Base-by-base conservation (phyloP, 768 basidiomycete species). In the Mycena maculata region DNA sequence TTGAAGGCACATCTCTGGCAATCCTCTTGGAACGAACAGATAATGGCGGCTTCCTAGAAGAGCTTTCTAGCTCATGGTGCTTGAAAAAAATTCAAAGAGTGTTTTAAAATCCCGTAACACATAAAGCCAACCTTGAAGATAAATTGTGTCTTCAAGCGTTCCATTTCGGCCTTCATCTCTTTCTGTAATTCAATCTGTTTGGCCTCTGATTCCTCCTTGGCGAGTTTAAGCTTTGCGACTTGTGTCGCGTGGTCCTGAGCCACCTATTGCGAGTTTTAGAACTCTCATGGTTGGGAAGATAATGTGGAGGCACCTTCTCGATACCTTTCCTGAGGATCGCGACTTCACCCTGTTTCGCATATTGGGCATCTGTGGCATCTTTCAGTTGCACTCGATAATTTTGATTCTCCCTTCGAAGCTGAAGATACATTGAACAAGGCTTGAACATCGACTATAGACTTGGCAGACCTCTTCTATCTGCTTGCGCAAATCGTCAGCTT, bases 261-360 rank as follows among this genome's bases (percentile, higher is more conserved):
- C 56, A 81, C 84, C 91, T 92, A 62, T 23, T 65, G 30, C 33
- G 54, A 49, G 6, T 23, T 59, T 72, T 28, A 73, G 61, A 25
- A 62, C n/a, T 25, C 28, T 10, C 23, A 36, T 16, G 41, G 10
- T 36, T 45, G 25, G 8, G 44, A 62, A 25, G 30, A 42, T 12
- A 11, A 27, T 42, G 11, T 28, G 23, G 16, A 7, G 25, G 50
- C 69, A 90, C 92, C 84, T 90, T 90, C 70, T 92, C 89, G 12
- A 91, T 85, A n/a, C 77, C 85, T 69, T 86, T 87, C 69, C 92
- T 82, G 55, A 94, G 74, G 42, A 90, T 86, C 18, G 83, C 83
- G 8, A 90, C 90, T 79, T 94, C 92, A 7, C 92, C 92, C 31
- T 91, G 88, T 73, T 89, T 92, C 33, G 82, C 77, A 42, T 87